These are phyloP conservation scores for Botrytis squamosa DNA, from an alignment of 2,329 filamentous ascomycete species.

Conservation along the genomic window DNA sequence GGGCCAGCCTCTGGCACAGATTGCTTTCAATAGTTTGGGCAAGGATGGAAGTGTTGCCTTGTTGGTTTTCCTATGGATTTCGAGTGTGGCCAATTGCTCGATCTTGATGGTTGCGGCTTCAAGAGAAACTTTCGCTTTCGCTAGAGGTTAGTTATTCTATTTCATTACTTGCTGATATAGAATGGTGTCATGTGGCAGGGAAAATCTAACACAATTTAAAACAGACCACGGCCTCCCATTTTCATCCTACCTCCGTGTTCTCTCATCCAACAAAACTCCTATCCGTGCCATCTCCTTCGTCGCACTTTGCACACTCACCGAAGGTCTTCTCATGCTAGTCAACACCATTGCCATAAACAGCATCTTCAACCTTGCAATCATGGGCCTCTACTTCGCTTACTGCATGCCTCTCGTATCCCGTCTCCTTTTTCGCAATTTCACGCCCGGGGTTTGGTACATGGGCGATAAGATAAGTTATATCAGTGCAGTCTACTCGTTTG, in stretches of 20 bases:
- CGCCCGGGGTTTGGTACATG: constrained; percentile 38
- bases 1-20: constrained; percentile 54
- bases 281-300: constrained; percentile 37
- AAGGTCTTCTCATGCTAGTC: constrained; percentile 40
- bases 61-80: constrained; percentile 36
- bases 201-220: constrained; percentile 1
- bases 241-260: constrained; percentile 35
- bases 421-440: constrained; percentile 36
- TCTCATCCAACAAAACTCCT: constrained; percentile 36
- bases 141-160: constrained; percentile 31
- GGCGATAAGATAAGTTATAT: constrained; percentile 34
- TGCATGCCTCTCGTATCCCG: constrained; percentile 39
- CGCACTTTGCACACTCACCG: constrained; percentile 32
- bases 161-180: not conserved
- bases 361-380: constrained; percentile 40
- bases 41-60: constrained; percentile 48
- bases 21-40: constrained; percentile 58
- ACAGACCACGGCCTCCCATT: constrained; percentile 38
- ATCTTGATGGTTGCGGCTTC: constrained; percentile 40
- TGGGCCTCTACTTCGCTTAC: constrained; percentile 40
- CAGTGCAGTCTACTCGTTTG: constrained; percentile 33
- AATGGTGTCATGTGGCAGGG: not conserved
- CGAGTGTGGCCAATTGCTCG: constrained; percentile 38
- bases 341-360: constrained; percentile 40
- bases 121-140: constrained; percentile 38